These are phyloP conservation scores for Batrachochytrium dendrobatidis DNA, from an alignment of 371 early-diverging fungal genomes.

Conservation along the genomic window DNA sequence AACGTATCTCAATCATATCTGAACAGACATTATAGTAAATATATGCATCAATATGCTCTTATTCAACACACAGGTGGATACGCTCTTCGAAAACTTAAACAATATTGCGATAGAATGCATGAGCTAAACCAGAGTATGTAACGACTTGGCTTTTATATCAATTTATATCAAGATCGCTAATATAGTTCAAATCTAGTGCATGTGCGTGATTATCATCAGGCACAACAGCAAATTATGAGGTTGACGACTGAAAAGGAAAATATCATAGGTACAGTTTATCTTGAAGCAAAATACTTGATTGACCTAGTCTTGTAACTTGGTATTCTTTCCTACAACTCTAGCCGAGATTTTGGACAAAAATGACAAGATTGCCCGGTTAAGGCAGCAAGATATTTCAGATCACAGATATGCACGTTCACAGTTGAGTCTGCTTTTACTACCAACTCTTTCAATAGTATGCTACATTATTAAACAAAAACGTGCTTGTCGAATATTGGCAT, in stretches of 20 bases:
- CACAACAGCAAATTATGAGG: slow-evolving; percentile 5
- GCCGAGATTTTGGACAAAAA: slow-evolving; percentile 28
- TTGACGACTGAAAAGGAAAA: slow-evolving; percentile 13
- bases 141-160: background rate
- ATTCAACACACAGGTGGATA: slow-evolving; percentile 26
- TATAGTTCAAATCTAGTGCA: background rate
- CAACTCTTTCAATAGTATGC: no score
- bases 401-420: slow-evolving; percentile 11
- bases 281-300: background rate
- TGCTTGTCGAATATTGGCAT: background rate
- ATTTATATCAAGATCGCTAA: background rate
- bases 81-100: slow-evolving; percentile 36
- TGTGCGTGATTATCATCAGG: background rate
- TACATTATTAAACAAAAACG: background rate
- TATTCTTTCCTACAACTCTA: no score
- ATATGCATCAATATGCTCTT: background rate
- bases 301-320: no score
- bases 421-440: no score
- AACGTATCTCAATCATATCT: background rate
- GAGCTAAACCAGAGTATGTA: slow-evolving; percentile 18
- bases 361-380: slow-evolving; percentile 28
- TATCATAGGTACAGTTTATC: slow-evolving; percentile 14
- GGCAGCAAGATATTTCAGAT: slow-evolving; percentile 16
- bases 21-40: background rate
- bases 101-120: slow-evolving; percentile 33